Evolutionary conservation across 2,329 filamentous ascomycete genomes (phyloP), one percentile per base, ranked within the genome.

Genomic region (Elsinoe arachidis): DNA sequence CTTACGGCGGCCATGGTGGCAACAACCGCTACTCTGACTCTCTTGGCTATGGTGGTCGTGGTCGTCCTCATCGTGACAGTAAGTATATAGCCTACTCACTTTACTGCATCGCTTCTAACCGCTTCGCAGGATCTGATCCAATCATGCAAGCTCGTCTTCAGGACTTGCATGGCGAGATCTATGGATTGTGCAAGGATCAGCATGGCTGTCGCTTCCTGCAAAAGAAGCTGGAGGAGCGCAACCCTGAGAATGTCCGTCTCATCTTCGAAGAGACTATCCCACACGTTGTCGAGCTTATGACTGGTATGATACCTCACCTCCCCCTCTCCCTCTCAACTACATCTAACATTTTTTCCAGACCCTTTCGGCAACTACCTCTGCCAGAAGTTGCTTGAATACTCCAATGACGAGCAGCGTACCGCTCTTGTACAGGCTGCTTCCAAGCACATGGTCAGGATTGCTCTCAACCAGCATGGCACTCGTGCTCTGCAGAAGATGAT

Each of bases 401-500:
- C 90, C 75, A 95, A 89, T 69, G 88, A 97, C 68, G 89, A 96
- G 55, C 92, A 99, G 77, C 90, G 93, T 63, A 97, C 92, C 56
- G 83, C 85, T 43, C 82, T 99, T 61, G 95, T 99, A 65, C 85
- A 91, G 72, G 96, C 95, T 65, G 90, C 93, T 39, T 84, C 90
- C 15, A 81, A 85, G 55, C 85, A 92, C 62, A 88, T 99, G 78
- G 90, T 95, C 21, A 86, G 86, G 65, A 96, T 99, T 68, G 93
- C 93, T 23, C 78, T 97, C 60, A 97, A 99, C 74, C 92, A 96
- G 75, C 93, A 99, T 70, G 93, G 93, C 64, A 99, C 93, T 59
- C 85, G 93, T 56, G 93, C 93, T 61, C 76, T 99, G 59, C 93
- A 99, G 76, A 99, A 97, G 80, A 99, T 99, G 93, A 99, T 99